Conservation (phyloP, 2,329 filamentous ascomycete genomes). For the Teratosphaeria nubilosa region DNA sequence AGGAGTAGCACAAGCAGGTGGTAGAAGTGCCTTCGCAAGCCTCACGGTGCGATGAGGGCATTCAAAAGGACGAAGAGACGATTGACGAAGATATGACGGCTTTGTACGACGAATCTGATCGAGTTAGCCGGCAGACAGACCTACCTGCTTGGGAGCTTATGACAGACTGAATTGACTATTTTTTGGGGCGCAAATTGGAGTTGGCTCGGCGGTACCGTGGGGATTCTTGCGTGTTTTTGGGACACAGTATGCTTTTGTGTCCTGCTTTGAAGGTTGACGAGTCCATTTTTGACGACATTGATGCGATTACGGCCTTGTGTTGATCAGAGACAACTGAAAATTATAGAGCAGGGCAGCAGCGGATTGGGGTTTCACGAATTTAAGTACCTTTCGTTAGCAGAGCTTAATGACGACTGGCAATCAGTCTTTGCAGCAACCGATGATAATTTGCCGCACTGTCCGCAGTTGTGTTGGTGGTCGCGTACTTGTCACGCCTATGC, state of each 20-base stretch:
- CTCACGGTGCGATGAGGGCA: neutral
- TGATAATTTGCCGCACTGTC: neutral
- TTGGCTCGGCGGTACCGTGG: neutral
- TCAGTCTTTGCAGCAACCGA: neutral
- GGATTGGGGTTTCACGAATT: neutral
- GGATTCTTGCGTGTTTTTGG: neutral
- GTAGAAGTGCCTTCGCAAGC: conserved; percentile 10
- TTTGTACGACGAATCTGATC: neutral
- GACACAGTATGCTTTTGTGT: neutral
- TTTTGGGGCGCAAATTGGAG: neutral
- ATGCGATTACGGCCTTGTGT: conserved; percentile 2
- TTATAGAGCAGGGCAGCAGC: neutral
- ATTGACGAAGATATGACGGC: neutral
- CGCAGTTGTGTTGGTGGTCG: too few relatives aligned
- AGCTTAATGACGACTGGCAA: neutral
- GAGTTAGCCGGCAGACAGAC: neutral
- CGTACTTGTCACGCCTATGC: too few relatives aligned
- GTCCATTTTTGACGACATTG: conserved; percentile 3
- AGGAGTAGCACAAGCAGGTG: conserved; percentile 23
- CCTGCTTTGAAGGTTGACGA: neutral
- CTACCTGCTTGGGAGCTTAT: neutral
- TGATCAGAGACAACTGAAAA: neutral
- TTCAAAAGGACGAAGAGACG: neutral
- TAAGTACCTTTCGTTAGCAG: neutral
- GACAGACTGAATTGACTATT: neutral